Evolutionary conservation across 805 yeast genomes (phyloP).

Genomic region (Teunomyces kruisii): DNA sequence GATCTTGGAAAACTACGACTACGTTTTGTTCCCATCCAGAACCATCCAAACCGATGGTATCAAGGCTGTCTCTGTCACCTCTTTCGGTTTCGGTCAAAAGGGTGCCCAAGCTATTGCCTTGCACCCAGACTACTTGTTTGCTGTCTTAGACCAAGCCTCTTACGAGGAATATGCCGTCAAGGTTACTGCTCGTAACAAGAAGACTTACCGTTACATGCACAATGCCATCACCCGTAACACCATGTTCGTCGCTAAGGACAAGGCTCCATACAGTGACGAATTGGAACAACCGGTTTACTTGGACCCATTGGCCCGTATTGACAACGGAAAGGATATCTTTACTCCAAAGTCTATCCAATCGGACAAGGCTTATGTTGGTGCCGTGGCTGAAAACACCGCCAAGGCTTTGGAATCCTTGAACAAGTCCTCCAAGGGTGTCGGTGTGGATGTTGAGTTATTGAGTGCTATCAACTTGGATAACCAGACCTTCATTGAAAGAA

Average conservation of each 20-base stretch:
- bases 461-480: slow-evolving; percentile 80
- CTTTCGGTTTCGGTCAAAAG: slow-evolving; percentile 99
- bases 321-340: slow-evolving; percentile 40
- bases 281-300: slow-evolving; percentile 88
- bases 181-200: slow-evolving; percentile 80
- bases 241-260: slow-evolving; percentile 87
- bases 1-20: slow-evolving; percentile 75
- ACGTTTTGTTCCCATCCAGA: slow-evolving; percentile 92
- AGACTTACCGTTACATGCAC: slow-evolving; percentile 93
- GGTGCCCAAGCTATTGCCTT: slow-evolving; percentile 94
- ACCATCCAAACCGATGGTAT: slow-evolving; percentile 93
- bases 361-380: slow-evolving; percentile 41
- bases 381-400: slow-evolving; percentile 59
- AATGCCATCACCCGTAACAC: slow-evolving; percentile 89
- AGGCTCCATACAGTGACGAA: slow-evolving; percentile 89
- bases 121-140: slow-evolving; percentile 91
- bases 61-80: slow-evolving; percentile 94
- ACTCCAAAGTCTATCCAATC: slow-evolving; percentile 52
- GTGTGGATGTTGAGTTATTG: slow-evolving; percentile 94
- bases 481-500: slow-evolving; percentile 87
- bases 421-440: slow-evolving; percentile 68
- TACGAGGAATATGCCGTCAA: slow-evolving; percentile 71
- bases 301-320: slow-evolving; percentile 89
- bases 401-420: slow-evolving; percentile 59
- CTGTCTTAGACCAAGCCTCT: slow-evolving; percentile 68